Evolutionary conservation across 2,329 filamentous ascomycete species (phyloP).

Genomic region (Thielaviopsis euricoi): DNA sequence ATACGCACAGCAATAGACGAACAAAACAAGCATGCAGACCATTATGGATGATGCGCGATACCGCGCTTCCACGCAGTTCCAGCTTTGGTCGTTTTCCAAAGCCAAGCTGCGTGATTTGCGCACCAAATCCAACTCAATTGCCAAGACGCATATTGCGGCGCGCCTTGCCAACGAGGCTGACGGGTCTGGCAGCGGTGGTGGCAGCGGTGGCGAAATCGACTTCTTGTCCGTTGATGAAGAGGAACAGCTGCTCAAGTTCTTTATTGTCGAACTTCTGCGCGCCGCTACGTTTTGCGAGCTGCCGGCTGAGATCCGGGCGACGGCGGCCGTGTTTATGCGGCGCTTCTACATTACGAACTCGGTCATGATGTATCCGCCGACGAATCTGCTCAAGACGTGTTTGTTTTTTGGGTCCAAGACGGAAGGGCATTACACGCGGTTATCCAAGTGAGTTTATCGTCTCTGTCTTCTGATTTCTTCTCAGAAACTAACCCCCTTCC

Average conservation of each 20-base stretch:
- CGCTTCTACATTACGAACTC: constrained; percentile 95
- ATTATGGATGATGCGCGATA: constrained; percentile 70
- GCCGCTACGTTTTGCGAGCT: constrained; percentile 33
- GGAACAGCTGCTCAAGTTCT: constrained; percentile 63
- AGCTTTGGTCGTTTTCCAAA: constrained; percentile 81
- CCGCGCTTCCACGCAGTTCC: constrained; percentile 74
- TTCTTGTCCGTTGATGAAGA: constrained; percentile 77
- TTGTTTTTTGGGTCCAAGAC: constrained; percentile 90
- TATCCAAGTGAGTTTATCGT: constrained; percentile 26
- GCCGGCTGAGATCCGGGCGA: constrained; percentile 29
- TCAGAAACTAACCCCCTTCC: too few relatives aligned
- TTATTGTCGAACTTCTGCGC: constrained; percentile 42
- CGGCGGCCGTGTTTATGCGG: constrained; percentile 75
- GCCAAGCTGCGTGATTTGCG: constrained; percentile 55
- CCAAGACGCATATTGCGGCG: constrained; percentile 41
- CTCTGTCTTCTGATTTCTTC: too few relatives aligned
- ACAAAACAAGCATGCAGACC: background rate
- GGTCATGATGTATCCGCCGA: constrained; percentile 88
- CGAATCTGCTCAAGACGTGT: constrained; percentile 73
- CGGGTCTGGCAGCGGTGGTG: background rate
- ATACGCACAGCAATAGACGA: too few relatives aligned
- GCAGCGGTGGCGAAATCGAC: constrained; percentile 35
- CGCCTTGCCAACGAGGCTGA: constrained; percentile 22
- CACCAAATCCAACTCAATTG: constrained; percentile 61
- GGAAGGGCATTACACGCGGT: constrained; percentile 62